Evolutionary conservation across 2,329 filamentous ascomycete species (phyloP).

Genomic region (Xylaria multiplex): DNA sequence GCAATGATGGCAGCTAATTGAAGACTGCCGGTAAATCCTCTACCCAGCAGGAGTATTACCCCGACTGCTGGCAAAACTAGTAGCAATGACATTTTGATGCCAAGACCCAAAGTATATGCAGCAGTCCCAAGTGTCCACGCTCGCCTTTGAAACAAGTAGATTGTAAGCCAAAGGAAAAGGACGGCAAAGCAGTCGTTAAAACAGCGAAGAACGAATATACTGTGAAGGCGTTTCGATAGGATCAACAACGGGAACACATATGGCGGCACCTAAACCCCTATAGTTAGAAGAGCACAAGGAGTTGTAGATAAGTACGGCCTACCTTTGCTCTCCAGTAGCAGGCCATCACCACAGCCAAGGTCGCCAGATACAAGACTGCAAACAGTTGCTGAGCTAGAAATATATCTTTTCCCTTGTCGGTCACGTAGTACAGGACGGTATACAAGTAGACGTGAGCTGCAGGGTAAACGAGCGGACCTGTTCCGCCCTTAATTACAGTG

Average conservation of each 20-base stretch:
- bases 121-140: constrained; percentile 78
- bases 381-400: constrained; percentile 86
- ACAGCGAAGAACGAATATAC: constrained; percentile 88
- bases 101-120: constrained; percentile 80
- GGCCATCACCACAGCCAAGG: constrained; percentile 79
- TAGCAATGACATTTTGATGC: constrained; percentile 94
- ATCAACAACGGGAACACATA: constrained; percentile 88
- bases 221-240: constrained; percentile 91
- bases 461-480: constrained; percentile 94
- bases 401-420: constrained; percentile 79
- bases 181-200: constrained; percentile 97
- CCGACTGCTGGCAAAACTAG: constrained; percentile 84
- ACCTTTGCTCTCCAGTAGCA: constrained; percentile 83
- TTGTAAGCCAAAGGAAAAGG: constrained; percentile 83
- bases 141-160: constrained; percentile 79
- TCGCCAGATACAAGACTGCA: constrained; percentile 78
- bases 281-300: neutral
- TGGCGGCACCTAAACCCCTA: constrained; percentile 72
- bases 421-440: constrained; percentile 79
- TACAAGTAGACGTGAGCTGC: constrained; percentile 95
- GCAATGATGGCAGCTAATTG: constrained; percentile 76
- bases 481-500: constrained; percentile 82
- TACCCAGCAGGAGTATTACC: constrained; percentile 76
- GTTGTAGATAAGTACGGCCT: constrained; percentile 24
- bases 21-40: constrained; percentile 73